These are phyloP conservation scores for Aristolochia contorta DNA, from an alignment of 164 flowering plant genomes.

Conservation along the genomic window DNA sequence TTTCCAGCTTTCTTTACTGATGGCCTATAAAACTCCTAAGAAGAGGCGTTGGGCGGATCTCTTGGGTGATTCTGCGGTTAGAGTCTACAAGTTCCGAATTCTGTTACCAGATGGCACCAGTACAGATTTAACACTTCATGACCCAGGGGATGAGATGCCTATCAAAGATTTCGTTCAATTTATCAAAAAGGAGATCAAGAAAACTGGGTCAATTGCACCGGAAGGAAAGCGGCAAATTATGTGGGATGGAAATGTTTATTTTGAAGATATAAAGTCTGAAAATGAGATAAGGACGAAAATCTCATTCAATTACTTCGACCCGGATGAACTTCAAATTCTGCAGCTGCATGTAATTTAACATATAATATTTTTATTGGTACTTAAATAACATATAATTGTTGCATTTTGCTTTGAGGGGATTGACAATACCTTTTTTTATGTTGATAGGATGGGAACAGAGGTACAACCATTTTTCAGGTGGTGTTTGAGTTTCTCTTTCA, in stretches of 20 bases:
- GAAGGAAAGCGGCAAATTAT: slow-evolving; percentile 18
- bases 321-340: slow-evolving; percentile 27
- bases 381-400: background rate
- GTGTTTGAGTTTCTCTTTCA: too few relatives aligned
- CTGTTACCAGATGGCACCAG: slow-evolving; percentile 45
- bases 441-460: too few relatives aligned
- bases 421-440: too few relatives aligned
- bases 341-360: slow-evolving; percentile 39
- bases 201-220: background rate
- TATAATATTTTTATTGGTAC: background rate
- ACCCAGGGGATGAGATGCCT: slow-evolving; percentile 18
- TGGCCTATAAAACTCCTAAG: background rate
- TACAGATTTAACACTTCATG: slow-evolving; percentile 17
- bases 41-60: slow-evolving; percentile 8
- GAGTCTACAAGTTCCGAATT: slow-evolving; percentile 36
- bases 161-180: slow-evolving; percentile 20
- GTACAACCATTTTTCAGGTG: too few relatives aligned
- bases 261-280: slow-evolving; percentile 41
- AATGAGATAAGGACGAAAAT: slow-evolving; percentile 14
- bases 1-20: too few relatives aligned
- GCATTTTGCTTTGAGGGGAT: too few relatives aligned
- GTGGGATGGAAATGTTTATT: slow-evolving; percentile 32
- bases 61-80: slow-evolving; percentile 9
- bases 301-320: slow-evolving; percentile 23
- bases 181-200: slow-evolving; percentile 21